Base-by-base conservation (phyloP, 2,329 filamentous ascomycete genomes). In the Penicillium griseofulvum region DNA sequence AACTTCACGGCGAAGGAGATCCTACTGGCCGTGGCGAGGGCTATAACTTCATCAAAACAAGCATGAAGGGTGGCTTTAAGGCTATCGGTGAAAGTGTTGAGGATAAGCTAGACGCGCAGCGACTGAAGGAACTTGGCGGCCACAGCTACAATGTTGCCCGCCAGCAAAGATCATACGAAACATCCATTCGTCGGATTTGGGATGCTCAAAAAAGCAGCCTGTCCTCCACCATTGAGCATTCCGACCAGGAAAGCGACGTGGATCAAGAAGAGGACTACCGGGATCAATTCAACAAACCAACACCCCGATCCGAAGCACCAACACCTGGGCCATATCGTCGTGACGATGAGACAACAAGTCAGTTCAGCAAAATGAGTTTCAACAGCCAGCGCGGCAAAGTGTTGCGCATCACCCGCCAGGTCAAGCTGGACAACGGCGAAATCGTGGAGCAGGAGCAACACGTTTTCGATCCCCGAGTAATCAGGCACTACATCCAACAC, bases 21-120 rank as follows among this genome's bases (percentile, higher is more conserved):
- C 94, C 94, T 4, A 96, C 93, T 0, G 91, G 91, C 24, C 89
- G 92, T 66, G 94, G 94, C 2, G 86, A 97, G 56, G 94, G 90
- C 2, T 96, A 97, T 78, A 97, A 90, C 71, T 97, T 99, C 73
- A 92, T 99, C 72, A 91, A 94, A 69, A 97, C 92, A 0, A 96
- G 91, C 1, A 99, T 99, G 94, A 99, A 99, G 75, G 94, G 94
- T 58, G 94, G 94, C 0, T 99, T 97, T 73, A 90, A 92, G 68
- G 88, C 91, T 19, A 84, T 95, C 26, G 91, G 91, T 19, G 91
- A 96, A 71, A 92, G 90, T 67, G 90, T 92, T 58, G 89, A 91
- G 67, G 89, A 92, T 58, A 90, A 92, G 71, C 85, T 94, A 60
- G 90, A 92, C 69, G 89, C 89, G 16, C 93, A 94, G 66, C 78